These are phyloP conservation scores for Chlamydomonas schloesseri DNA, from an alignment of 139 green algal species.

Conservation along the genomic window DNA sequence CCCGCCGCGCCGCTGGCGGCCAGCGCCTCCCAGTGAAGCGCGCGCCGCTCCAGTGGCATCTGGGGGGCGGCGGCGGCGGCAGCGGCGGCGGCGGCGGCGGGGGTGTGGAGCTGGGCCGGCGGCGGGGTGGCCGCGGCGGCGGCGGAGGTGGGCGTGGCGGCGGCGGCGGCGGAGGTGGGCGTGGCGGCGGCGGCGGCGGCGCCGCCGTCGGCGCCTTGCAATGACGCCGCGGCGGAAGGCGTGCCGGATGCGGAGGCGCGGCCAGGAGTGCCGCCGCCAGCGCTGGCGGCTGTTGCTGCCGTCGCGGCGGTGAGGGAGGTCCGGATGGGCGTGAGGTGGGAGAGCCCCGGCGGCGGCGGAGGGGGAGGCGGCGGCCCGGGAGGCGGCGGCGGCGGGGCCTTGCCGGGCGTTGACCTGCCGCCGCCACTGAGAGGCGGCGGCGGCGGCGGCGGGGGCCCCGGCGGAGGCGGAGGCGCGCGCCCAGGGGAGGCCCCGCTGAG, in stretches of 20 bases:
- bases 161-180: background rate
- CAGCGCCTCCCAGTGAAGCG: slow-evolving; percentile 27
- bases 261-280: no score
- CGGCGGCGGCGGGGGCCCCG: slow-evolving; percentile 7
- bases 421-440: background rate
- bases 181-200: background rate
- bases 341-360: background rate
- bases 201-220: no score
- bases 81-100: background rate
- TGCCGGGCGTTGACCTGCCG: background rate
- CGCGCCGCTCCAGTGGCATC: slow-evolving; percentile 10
- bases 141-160: background rate
- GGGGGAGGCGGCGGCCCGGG: background rate
- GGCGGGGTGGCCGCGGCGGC: background rate
- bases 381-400: slow-evolving; percentile 8
- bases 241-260: no score
- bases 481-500: background rate
- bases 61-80: background rate
- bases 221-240: no score
- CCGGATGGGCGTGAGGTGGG: no score
- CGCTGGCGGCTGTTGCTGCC: background rate
- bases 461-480: background rate
- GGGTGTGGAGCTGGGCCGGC: background rate
- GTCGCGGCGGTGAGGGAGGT: no score
- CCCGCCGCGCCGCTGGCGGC: background rate